phyloP scores from a whole-genome alignment of 1,284 basidiomycete genomes.

The Boletus mariae region DNA sequence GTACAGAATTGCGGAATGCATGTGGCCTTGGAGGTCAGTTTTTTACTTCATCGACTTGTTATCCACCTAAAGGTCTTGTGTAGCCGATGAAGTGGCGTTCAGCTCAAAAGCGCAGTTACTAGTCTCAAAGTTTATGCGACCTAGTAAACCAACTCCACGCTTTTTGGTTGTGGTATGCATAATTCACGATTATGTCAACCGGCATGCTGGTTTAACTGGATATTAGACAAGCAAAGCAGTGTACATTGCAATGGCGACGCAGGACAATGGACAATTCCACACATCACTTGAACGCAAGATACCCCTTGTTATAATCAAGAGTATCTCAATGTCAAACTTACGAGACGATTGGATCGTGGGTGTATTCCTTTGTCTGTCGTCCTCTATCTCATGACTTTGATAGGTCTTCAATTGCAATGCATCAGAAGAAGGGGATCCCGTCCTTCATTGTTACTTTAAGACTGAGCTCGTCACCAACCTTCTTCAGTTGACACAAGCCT shows the following conservation, averaged over 20 bases:
- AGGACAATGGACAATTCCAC: constrained; percentile 59
- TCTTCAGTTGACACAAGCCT: constrained; percentile 77
- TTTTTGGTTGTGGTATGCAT: constrained; percentile 81
- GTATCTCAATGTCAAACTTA: constrained; percentile 82
- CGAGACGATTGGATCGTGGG: constrained; percentile 94
- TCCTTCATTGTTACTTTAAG: constrained; percentile 93
- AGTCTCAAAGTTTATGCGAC: constrained; percentile 83
- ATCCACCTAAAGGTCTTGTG: constrained; percentile 8
- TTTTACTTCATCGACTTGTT: neutral
- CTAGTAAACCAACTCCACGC: constrained; percentile 90
- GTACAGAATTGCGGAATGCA: constrained; percentile 72
- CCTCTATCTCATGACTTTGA: constrained; percentile 1
- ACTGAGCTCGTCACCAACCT: constrained; percentile 89
- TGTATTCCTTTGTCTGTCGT: constrained; percentile 4
- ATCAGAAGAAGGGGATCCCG: constrained; percentile 92
- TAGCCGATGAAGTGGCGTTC: constrained; percentile 79
- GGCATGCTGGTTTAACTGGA: constrained; percentile 3
- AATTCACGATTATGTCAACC: constrained; percentile 13
- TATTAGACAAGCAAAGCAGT: constrained; percentile 84
- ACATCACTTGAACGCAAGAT: constrained; percentile 86
- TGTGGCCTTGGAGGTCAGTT: constrained; percentile 74
- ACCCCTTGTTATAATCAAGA: constrained; percentile 82
- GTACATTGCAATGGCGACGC: constrained; percentile 74
- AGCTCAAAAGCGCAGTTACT: constrained; percentile 84
- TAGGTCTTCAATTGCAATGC: constrained; percentile 70